Base-by-base conservation (phyloP, 192 early-diverging fungal species). In the Coemansia aciculifera region DNA sequence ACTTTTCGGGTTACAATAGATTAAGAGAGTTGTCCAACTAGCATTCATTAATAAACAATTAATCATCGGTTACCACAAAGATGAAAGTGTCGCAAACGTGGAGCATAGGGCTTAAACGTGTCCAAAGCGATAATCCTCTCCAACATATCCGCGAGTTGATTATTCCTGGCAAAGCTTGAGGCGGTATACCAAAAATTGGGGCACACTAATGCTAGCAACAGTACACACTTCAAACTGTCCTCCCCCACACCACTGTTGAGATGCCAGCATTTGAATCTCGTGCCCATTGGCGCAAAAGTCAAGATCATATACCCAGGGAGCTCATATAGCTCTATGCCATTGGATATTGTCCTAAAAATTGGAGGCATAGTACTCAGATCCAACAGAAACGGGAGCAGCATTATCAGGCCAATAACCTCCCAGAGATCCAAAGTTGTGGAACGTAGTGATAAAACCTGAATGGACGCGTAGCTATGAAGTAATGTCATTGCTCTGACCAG, bases 211-310 rank as follows among this genome's bases (percentile, higher is more conserved):
- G 34, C 34, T 6, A 36, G 34, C 34, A 36, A 36, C 34, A 36
- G 34, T 36, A 36, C 34, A 2, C 34, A 36, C 34, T 36, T 36
- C 34, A 36, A 36, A 36, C 34, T 7, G 34, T 1, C 6, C 34
- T 36, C 34, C 6, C 34, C 34, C 0, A 36, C 34, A 36, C 34
- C 34, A 6, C 7, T 36, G 34, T 36, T 9, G 89, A 42, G 72
- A 36, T 36, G 34, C 34, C 34, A 36, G 34, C 9, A 36, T 13
- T 27, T 21, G 27, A 54, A 27, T 31, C 27, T 15, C 31, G 23
- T 31, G 12, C 51, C 13, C 23, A 27, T 11, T 24, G 27, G 24
- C 3, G 24, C 23, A 17, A 29, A 29, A 0, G 17, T 13, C 3
- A 12, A 24, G 51, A 13, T 3, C 7, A 54, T 12, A 12, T 31